phyloP scores from a whole-genome alignment of 2,329 filamentous ascomycete genomes.

The Septoria petroselini region DNA sequence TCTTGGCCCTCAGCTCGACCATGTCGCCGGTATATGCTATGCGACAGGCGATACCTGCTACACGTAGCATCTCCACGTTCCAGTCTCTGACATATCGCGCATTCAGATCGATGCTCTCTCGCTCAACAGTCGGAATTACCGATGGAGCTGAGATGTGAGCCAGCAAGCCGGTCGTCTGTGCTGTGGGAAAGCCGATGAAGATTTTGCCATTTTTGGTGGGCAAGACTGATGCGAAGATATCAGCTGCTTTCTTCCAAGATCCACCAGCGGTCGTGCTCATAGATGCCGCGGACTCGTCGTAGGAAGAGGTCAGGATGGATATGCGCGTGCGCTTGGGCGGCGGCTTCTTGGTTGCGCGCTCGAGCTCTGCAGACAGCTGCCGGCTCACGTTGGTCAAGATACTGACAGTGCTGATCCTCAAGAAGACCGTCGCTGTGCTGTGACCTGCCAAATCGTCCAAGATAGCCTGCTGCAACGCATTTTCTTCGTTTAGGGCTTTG shows the following conservation, averaged over 20 bases:
- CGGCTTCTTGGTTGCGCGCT: conserved; percentile 94
- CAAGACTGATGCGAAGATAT: conserved; percentile 86
- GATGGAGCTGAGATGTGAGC: conserved; percentile 95
- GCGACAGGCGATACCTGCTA: conserved; percentile 84
- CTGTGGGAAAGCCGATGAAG: conserved; percentile 96
- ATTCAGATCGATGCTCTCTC: conserved; percentile 95
- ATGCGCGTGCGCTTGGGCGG: conserved; percentile 84
- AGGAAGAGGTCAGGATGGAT: conserved; percentile 85
- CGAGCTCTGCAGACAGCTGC: conserved; percentile 77
- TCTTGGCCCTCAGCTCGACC: conserved; percentile 62
- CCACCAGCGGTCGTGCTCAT: conserved; percentile 52
- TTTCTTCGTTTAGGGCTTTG: conserved; percentile 62
- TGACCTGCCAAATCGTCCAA: conserved; percentile 68
- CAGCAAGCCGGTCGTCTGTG: conserved; percentile 90
- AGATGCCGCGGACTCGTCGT: conserved; percentile 72
- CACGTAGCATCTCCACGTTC: conserved; percentile 90
- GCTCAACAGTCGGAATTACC: conserved; percentile 93
- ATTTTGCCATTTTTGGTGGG: conserved; percentile 86
- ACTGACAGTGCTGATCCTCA: conserved; percentile 80
- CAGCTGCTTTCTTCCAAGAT: conserved; percentile 57
- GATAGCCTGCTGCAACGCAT: conserved; percentile 59
- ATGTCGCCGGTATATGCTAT: conserved; percentile 88
- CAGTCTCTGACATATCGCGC: conserved; percentile 90
- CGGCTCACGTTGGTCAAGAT: conserved; percentile 72
- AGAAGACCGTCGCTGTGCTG: conserved; percentile 76